Evolutionary conservation across 306 rosid genomes (phyloP), one percentile per base, ranked within the genome.

Genomic region (Medicago lupulina): DNA sequence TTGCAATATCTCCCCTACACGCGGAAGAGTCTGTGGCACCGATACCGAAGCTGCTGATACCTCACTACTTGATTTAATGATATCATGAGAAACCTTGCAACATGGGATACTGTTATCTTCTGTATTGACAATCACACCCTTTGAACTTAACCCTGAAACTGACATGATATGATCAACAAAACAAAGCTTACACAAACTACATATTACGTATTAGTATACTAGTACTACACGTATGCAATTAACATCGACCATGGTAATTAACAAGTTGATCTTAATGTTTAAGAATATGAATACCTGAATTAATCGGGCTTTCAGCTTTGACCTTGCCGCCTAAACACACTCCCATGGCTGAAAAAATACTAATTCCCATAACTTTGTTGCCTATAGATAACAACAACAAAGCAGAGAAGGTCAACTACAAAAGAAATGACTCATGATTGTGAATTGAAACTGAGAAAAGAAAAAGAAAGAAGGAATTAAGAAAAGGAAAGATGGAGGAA

Each of bases 1-100:
- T 16, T 83, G 82, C 81, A 77, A 81, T 70, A 83, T 89, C 83
- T 89, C 90, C 25, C 70, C 87, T 84, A 70, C 90, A 36, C 80
- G 79, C 46, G 53, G 71, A 7, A 74, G 76, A 71, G 67, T 79
- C 28, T 17, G 85, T 59, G 80, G 78, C 65, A 76, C 70, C 5
- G 66, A 77, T 60, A 75, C 75, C 4, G 54, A 68, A 17, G 25
- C 53, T 7, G 65, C 39, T 31, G 90, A 74, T 44, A 43, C 79
- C 79, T 82, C 79, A 13, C 79, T 73, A 76, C 62, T 76, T 49
- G 66, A 7, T 60, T 71, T 75, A 64, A 76, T 49, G 61, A 43
- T 41, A 61, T 86, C 84, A 47, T 67, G 71, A n/a, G 50, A 70
- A 36, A 17, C 14, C 55, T 77, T 34, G 15, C 44, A 46, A 34